A percentile compares a stretch with the other conserved stretches of the same genome.
phyloP scores from a whole-genome alignment of 2,329 filamentous ascomycete genomes.

The Fusarium virguliforme region DNA sequence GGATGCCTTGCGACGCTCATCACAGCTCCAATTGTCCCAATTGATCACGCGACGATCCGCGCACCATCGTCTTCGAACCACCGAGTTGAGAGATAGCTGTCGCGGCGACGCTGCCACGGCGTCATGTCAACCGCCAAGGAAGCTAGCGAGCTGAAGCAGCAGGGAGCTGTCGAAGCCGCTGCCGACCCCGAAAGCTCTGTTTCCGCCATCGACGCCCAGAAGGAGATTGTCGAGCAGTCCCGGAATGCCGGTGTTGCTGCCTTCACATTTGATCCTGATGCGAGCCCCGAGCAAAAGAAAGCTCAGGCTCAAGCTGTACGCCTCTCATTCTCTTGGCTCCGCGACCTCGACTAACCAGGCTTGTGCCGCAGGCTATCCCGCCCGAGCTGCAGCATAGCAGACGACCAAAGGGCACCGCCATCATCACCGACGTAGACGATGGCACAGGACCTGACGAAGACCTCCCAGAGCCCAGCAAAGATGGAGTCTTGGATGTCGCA shows the following conservation, averaged over 20 bases:
- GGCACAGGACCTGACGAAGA: constrained; percentile 80
- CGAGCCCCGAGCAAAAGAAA: constrained; percentile 86
- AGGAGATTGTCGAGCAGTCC: constrained; percentile 82
- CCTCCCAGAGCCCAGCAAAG: constrained; percentile 81
- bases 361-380: constrained; percentile 56
- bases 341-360: constrained; percentile 26
- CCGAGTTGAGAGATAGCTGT: constrained; percentile 30
- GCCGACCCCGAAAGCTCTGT: constrained; percentile 78
- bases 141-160: constrained; percentile 80
- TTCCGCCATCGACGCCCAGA: constrained; percentile 79
- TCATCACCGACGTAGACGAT: constrained; percentile 86
- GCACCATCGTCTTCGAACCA: constrained; percentile 10
- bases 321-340: constrained; percentile 11
- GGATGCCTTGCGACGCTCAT: constrained; percentile 42
- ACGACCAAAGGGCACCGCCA: constrained; percentile 73
- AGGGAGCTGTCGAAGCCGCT: constrained; percentile 85
- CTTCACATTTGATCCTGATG: constrained; percentile 90
- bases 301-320: constrained; percentile 83
- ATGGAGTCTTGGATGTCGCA: constrained; percentile 73
- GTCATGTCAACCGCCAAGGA: constrained; percentile 57
- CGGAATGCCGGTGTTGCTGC: constrained; percentile 84
- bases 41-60: constrained; percentile 40
- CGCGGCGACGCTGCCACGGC: constrained; percentile 40
- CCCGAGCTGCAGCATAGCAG: constrained; percentile 57
- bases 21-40: constrained; percentile 41